Conservation (phyloP, 2,329 filamentous ascomycete species). For the Aspergillus sp. region DNA sequence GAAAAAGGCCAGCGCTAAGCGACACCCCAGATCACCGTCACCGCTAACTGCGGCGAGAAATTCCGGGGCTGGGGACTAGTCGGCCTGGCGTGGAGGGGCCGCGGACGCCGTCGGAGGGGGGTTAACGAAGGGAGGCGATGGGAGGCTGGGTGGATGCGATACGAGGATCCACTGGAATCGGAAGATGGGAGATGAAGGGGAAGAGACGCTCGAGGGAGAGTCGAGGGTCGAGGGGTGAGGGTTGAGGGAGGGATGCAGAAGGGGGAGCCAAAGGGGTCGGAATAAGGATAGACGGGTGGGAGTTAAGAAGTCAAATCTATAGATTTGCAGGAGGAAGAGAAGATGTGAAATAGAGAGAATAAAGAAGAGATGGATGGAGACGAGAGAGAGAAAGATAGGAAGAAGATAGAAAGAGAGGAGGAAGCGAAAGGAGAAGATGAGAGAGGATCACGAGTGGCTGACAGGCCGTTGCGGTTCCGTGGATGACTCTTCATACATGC, state of each 20-base stretch:
- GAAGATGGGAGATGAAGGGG: constrained; percentile 5
- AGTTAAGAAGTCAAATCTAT: neutral
- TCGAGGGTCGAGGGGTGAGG: constrained; percentile 9
- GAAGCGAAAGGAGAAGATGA: constrained; percentile 5
- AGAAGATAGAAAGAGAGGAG: constrained; percentile 1
- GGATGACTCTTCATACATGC: neutral
- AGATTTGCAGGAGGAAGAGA: no score
- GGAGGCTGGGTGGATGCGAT: neutral
- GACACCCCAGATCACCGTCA: constrained; percentile 24
- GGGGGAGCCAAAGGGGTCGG: neutral
- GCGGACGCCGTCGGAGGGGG: constrained; percentile 8
- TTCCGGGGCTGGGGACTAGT: constrained; percentile 28
- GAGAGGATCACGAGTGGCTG: neutral
- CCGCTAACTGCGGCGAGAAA: constrained; percentile 28
- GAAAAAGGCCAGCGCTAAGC: constrained; percentile 12
- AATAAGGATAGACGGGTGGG: constrained; percentile 1
- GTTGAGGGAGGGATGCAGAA: constrained; percentile 5
- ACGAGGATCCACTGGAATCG: neutral
- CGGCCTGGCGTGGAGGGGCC: constrained; percentile 12
- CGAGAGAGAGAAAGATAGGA: constrained; percentile 5
- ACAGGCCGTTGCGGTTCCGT: neutral
- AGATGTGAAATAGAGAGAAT: neutral
- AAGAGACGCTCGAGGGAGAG: neutral
- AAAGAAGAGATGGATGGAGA: neutral
- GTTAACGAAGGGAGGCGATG: neutral